Evolutionary conservation across 2,329 filamentous ascomycete genomes (phyloP), one percentile per base, ranked within the genome.

Genomic region (Fusarium caatingaense): DNA sequence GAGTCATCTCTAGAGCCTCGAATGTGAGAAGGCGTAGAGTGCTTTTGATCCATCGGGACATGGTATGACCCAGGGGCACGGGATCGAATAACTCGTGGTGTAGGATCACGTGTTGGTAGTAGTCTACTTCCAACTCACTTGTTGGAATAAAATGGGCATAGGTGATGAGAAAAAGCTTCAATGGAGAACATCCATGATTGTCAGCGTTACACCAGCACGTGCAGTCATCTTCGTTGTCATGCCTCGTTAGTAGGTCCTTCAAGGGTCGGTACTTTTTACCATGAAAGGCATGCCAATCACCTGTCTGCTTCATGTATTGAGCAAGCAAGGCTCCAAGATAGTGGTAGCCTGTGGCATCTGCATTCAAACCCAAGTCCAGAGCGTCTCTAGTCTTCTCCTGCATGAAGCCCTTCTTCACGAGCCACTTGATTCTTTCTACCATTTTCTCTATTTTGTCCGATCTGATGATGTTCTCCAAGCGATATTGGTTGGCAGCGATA

Each of bases 401-500:
- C 11, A 55, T 15, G 6, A 32, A n/a, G 2, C 51, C 51, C 3
- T 54, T 16, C 0, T 16, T 8, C 5, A 1, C 3, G 0, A 54
- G 25, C 11, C 25, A 23, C 2, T 4, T 2, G 3, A 37, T 25
- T 7, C 2, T 11, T 6, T 30, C 6, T 6, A 3, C 8, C 1
- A 4, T 6, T 1, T n/a, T 4, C 2, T n/a, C 0, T 25, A 23
- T 9, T 1, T 25, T 10, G 2, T 1, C 3, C 25, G 3, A 25
- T 25, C 2, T 9, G 2, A 25, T 3, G 8, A 25, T 25, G 1
- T 2, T 3, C 25, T 25, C 25, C 8, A 27, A 27, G 3, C 25
- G 3, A 3, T 0, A 4, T 1, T 5, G 3, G 0, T 6, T 5
- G 5, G 3, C 5, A 40, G 37, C 37, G 2, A 13, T 9, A 3